Conservation (phyloP, 108 stramenopile genomes). For the Pelagomonas calceolata region DNA sequence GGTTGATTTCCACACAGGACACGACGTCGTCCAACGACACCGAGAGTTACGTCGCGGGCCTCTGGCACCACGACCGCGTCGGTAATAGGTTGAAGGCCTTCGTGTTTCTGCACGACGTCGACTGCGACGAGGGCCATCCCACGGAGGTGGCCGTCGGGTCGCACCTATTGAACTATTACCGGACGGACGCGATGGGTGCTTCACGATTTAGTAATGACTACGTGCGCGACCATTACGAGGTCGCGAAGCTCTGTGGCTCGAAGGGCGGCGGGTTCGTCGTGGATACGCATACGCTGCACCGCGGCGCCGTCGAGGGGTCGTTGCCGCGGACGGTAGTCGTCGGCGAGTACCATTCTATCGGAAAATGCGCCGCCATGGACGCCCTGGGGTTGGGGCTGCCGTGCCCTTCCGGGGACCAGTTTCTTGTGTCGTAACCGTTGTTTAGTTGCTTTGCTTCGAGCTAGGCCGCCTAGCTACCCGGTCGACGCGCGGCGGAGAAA, state of each 20-base stretch:
- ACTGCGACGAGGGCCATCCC: not conserved
- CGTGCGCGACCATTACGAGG: not conserved
- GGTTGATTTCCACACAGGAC: no score
- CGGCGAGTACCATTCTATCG: not conserved
- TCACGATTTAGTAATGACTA: not conserved
- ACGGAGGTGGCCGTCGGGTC: not conserved
- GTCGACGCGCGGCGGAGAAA: no score
- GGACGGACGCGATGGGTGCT: not conserved
- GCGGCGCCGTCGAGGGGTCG: not conserved
- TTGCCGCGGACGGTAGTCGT: not conserved
- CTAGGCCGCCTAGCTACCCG: no score
- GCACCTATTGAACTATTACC: not conserved
- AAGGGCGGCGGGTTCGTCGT: not conserved
- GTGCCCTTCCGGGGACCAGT: not conserved
- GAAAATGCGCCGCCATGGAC: not conserved
- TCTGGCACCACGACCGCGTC: conserved; percentile 1
- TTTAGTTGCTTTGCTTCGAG: no score
- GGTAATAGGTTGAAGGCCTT: not conserved
- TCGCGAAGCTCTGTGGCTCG: not conserved
- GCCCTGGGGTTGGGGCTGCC: not conserved
- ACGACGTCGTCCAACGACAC: not conserved
- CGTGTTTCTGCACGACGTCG: not conserved
- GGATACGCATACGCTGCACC: not conserved
- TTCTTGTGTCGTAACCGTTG: no score
- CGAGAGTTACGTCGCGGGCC: not conserved